Evolutionary conservation across 148 eudicot species (phyloP), one percentile per base, ranked within the genome.

Genomic region (Fagopyrum esculentum): DNA sequence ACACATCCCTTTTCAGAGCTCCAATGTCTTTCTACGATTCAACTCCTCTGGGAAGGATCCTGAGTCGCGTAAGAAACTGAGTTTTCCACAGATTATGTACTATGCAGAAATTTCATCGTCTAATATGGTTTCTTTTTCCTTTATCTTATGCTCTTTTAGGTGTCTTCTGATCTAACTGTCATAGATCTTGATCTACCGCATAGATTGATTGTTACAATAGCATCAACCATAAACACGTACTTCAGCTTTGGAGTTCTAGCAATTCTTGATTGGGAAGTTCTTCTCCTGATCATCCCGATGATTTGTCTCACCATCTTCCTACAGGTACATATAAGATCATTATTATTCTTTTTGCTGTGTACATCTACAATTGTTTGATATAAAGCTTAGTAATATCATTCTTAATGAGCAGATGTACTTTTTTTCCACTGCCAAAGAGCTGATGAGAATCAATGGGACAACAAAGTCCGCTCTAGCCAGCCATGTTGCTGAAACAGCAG

Each of bases 11-110:
- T 56, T 82, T 86, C 60, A 77, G 85, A 26, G 89, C 89, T 13
- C 86, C 89, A 1, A 82, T 86, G 85, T 80, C 86, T 2, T 86
- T 80, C 51, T 86, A 75, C 78, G 89, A 84, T 76, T 83, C 89
- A 54, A 86, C 86, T 11, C 89, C 89, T 69, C 55, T 84, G 9
- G 86, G 89, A 77, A 80, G 86, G 78, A 83, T 86, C 68, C 78
- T 86, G 11, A 86, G 89, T 59, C 84, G 89, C 66, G 89, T 86
- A 80, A 80, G 80, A 13, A 77, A 11, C 40, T 46, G 45, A 26
- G n/a, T 0, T 30, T 48, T 26, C 9, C 63, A 35, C 22, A 49
- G 55, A 73, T 51, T 35, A 73, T 49, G 60, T 9, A 45, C 11
- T 5, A 15, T 71, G 47, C 4, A 6, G 19, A 35, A 35, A 35